A percentile compares a stretch with the other conserved stretches of the same genome.
Evolutionary conservation across 305 asterid species (phyloP).

Genomic region (Andrographis paniculata): DNA sequence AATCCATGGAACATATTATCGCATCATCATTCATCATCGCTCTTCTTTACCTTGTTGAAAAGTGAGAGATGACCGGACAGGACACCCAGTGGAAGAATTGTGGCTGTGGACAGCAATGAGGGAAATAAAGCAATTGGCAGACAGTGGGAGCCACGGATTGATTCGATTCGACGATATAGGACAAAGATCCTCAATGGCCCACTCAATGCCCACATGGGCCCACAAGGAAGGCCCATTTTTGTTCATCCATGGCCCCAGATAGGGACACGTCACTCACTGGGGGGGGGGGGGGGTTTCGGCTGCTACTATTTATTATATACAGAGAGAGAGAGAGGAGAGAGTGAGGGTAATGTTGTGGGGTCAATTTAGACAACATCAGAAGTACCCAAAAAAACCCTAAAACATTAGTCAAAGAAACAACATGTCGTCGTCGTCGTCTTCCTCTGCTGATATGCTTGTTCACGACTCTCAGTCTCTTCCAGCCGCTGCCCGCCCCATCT

Average conservation of each 20-base stretch:
- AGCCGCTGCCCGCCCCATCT: not conserved
- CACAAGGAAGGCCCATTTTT: not conserved
- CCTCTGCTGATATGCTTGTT: not conserved
- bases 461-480: not conserved
- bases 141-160: not conserved
- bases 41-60: no score
- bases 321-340: no score
- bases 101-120: no score
- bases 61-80: no score
- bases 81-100: no score
- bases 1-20: no score
- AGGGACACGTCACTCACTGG: not conserved
- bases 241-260: not conserved
- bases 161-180: not conserved
- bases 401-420: not conserved
- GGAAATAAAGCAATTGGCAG: no score
- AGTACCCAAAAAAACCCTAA: conserved; percentile 2
- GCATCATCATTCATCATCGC: no score
- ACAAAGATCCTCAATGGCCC: not conserved
- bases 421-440: conserved; percentile 1
- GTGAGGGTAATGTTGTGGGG: not conserved
- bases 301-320: no score
- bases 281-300: no score
- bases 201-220: not conserved
- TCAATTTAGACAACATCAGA: not conserved